Base-by-base conservation (phyloP, 2,329 filamentous ascomycete genomes). In the Neofusicoccum ribis region DNA sequence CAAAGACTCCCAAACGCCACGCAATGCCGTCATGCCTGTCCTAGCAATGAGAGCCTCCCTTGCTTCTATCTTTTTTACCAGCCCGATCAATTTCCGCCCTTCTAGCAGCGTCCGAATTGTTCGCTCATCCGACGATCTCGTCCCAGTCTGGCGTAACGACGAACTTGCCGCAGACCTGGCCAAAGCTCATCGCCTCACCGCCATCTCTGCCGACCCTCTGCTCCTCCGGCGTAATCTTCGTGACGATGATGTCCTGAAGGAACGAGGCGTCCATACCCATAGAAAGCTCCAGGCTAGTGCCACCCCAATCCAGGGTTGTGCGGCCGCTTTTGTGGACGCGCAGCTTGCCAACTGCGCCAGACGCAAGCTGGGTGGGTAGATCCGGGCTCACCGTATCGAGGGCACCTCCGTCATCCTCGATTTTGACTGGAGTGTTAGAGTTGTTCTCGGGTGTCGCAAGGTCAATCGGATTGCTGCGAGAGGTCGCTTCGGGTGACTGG, bases 151-250 rank as follows among this genome's bases (percentile, higher is more conserved):
- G 87, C 59, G 81, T 84, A 39, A 88, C 83, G 2, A 89, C 85
- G 71, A 89, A 88, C 75, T 88, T 89, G 63, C 85, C 85, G 73
- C 84, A 85, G n/a, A 89, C 80, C 70, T 87, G 83, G 8, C 86
- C 87, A 78, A 89, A 84, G 2, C 83, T 83, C 75, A 83, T 83
- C 43, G 83, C 81, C 64, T 79, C 78, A 1, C 81, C 81, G 14
- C 74, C 76, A 37, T 73, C 70, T 49, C 80, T 76, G 3, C 70
- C 68, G 14, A 67, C 71, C n/a, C 73, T 66, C 46, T 78, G 74
- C 36, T 75, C 72, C 17, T 73, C 72, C 6, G 46, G 39, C 14
- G 73, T 73, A 27, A 70, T 70, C 59, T 70, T 73, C 11, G 76
- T 72, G 20, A 82, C 72, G 27, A 88, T 77, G 0, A 86, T 84